Percentiles rank a stretch among this genome's conserved stretches.
Evolutionary conservation across 2,329 filamentous ascomycete species (phyloP).

Genomic region (Rhytidhysteron rufulum): DNA sequence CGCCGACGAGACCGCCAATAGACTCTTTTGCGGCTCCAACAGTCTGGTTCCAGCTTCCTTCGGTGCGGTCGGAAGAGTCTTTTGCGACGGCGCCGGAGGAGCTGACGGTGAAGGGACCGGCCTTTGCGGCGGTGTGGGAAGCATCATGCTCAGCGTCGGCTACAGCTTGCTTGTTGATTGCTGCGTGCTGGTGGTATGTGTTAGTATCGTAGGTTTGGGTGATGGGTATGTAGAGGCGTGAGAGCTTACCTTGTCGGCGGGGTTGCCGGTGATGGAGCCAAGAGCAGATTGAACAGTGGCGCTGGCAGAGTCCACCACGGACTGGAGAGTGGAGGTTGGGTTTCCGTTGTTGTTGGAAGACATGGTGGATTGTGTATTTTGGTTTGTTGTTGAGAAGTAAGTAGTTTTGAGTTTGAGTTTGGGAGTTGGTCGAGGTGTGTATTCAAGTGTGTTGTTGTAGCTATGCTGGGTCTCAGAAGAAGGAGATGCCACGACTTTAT

Average conservation of each 20-base stretch:
- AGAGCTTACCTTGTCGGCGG: constrained; percentile 56
- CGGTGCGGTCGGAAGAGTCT: constrained; percentile 68
- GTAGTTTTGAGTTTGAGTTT: constrained; percentile 3
- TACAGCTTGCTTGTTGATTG: constrained; percentile 61
- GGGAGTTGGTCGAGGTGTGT: no score
- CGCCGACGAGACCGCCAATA: constrained; percentile 70
- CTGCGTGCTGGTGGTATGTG: constrained; percentile 48
- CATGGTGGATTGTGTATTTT: constrained; percentile 37
- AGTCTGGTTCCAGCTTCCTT: constrained; percentile 83
- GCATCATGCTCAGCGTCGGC: constrained; percentile 65
- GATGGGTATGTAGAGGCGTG: constrained; percentile 1
- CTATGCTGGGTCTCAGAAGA: no score
- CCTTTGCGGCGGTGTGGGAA: constrained; percentile 70
- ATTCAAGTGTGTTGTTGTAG: no score
- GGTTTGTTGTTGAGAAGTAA: constrained; percentile 1
- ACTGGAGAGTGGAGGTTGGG: constrained; percentile 74
- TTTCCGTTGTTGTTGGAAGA: constrained; percentile 47
- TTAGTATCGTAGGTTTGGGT: constrained; percentile 10
- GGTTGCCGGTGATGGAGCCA: constrained; percentile 70
- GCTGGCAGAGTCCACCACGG: constrained; percentile 60
- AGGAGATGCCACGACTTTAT: no score
- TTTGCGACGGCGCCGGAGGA: constrained; percentile 65
- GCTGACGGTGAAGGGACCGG: constrained; percentile 68
- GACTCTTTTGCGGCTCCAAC: constrained; percentile 81
- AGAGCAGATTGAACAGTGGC: constrained; percentile 69